Evolutionary conservation across 2,329 filamentous ascomycete genomes (phyloP).

Genomic region (Aspergillus sp.): DNA sequence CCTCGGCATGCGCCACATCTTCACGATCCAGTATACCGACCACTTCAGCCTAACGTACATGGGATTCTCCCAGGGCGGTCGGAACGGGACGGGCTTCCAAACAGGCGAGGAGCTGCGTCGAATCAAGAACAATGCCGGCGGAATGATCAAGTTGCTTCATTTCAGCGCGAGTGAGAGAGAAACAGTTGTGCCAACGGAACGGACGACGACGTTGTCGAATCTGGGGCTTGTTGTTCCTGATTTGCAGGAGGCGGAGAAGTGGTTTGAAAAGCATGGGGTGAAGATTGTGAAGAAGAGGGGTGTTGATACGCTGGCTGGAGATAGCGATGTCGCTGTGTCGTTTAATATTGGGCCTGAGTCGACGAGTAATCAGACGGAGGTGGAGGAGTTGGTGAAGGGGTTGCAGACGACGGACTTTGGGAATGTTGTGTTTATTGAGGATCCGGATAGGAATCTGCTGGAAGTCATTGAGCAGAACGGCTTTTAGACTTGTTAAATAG

Average conservation of each 20-base stretch:
- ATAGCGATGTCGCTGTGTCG: neutral
- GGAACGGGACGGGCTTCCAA: constrained; percentile 4
- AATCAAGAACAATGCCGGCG: neutral
- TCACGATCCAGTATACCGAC: neutral
- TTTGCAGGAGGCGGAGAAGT: neutral
- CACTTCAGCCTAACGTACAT: neutral
- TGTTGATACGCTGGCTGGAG: neutral
- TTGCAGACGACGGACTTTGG: neutral
- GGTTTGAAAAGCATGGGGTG: neutral
- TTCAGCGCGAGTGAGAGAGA: neutral
- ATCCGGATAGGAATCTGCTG: neutral
- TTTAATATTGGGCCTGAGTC: neutral
- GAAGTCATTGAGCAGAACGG: neutral
- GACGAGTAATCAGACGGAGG: neutral
- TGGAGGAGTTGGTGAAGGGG: neutral
- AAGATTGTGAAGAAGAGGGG: neutral
- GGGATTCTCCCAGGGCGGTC: neutral
- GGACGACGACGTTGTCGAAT: neutral
- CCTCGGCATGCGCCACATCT: neutral
- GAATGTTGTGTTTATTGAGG: neutral
- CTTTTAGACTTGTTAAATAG: neutral
- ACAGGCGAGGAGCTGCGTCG: neutral
- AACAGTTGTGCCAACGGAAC: neutral
- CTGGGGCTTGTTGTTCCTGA: neutral
- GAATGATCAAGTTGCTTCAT: neutral